phyloP scores from a whole-genome alignment of 73 alveolate genomes.

The Tetrahymena borealis region DNA sequence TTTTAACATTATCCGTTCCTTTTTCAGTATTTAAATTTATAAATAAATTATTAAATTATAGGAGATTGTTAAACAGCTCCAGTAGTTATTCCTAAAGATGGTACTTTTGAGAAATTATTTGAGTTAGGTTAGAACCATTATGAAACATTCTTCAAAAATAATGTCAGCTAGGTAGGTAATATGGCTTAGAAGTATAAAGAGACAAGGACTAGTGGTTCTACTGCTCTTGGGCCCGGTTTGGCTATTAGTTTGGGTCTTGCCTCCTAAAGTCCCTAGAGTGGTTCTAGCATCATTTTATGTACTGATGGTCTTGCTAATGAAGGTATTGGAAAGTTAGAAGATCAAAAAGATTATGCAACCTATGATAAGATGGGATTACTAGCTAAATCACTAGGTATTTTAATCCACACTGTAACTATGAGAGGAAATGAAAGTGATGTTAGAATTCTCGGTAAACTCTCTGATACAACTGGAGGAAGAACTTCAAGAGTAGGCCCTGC shows the following conservation, averaged over 20 bases:
- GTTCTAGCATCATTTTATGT: conserved; percentile 83
- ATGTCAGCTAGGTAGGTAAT: background rate
- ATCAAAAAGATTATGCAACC: conserved; percentile 49
- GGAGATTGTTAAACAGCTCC: background rate
- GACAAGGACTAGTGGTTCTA: conserved; percentile 76
- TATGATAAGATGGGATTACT: conserved; percentile 70
- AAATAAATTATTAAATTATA: background rate
- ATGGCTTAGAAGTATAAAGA: conserved; percentile 21
- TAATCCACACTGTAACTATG: conserved; percentile 69
- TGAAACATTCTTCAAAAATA: background rate
- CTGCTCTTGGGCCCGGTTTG: conserved; percentile 96
- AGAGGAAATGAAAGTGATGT: conserved; percentile 87
- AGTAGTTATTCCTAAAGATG: background rate
- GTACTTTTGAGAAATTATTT: conserved; percentile 46
- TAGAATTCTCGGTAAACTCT: conserved; percentile 56
- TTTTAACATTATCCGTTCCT: too few relatives aligned
- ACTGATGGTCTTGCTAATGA: conserved; percentile 95
- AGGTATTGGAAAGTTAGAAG: conserved; percentile 81
- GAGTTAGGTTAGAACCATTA: conserved; percentile 62
- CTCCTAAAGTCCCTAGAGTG: conserved; percentile 58
- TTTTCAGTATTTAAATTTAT: too few relatives aligned
- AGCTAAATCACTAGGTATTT: conserved; percentile 73
- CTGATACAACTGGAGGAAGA: conserved; percentile 85
- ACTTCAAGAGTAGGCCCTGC: conserved; percentile 80
- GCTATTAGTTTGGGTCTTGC: conserved; percentile 66